Percentiles rank a stretch among this genome's conserved stretches.
Conservation (phyloP, 306 rosid genomes). For the Vigna hirtella region DNA sequence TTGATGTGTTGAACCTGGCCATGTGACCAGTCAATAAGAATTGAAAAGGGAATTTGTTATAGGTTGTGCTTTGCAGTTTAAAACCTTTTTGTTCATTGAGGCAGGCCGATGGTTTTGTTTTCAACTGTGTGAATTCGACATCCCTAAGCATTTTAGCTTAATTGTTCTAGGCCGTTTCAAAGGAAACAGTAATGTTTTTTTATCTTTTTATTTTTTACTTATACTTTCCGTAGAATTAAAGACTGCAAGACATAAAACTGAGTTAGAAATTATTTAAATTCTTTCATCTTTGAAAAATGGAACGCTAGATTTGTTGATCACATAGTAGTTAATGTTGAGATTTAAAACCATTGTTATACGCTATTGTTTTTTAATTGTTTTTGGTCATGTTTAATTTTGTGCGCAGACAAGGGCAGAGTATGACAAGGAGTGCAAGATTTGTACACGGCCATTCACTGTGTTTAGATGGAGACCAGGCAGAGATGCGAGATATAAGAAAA, state of each 20-base stretch:
- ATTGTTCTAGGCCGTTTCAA: not conserved
- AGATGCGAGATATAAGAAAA: constrained; percentile 85
- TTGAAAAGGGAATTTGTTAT: not conserved
- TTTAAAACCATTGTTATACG: not conserved
- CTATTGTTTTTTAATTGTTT: constrained; percentile 13
- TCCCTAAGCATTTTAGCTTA: not conserved
- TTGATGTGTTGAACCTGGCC: not conserved
- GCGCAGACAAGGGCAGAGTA: constrained; percentile 78
- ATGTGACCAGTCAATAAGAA: not conserved
- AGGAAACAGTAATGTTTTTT: not conserved
- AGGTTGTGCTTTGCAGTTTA: not conserved
- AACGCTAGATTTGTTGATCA: not conserved
- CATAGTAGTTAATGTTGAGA: not conserved
- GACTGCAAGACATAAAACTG: not conserved
- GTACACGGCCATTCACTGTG: constrained; percentile 93
- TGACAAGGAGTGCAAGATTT: constrained; percentile 94
- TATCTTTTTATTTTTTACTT: not conserved
- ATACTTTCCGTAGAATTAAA: not conserved
- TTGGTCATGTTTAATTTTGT: constrained; percentile 16
- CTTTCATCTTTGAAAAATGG: not conserved
- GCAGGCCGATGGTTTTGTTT: not conserved
- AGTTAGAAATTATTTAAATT: not conserved
- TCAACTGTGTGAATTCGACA: not conserved
- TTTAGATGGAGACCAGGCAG: constrained; percentile 98
- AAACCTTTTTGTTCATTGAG: not conserved